A percentile compares a stretch with the other conserved stretches of the same genome.
Evolutionary conservation across 306 rosid species (phyloP).

Genomic region (Nissolia schottii): DNA sequence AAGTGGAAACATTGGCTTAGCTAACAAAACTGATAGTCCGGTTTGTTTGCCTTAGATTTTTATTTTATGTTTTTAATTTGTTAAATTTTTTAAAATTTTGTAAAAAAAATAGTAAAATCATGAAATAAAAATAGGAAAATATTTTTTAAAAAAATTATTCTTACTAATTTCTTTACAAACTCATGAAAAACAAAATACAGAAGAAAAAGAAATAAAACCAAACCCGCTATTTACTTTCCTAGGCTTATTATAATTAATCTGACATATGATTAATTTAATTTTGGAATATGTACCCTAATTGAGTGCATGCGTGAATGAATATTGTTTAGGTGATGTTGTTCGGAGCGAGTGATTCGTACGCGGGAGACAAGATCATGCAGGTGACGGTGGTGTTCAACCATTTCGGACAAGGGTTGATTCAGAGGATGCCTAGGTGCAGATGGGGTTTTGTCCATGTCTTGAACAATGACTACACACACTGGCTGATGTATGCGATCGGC

Average conservation of each 20-base stretch:
- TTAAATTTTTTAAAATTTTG: no score
- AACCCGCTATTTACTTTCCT: no score
- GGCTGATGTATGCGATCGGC: conserved; percentile 91
- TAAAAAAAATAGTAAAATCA: no score
- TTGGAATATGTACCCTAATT: background rate
- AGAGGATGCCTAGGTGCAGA: conserved; percentile 82
- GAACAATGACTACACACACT: conserved; percentile 84
- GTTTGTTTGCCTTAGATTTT: no score
- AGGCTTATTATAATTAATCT: background rate
- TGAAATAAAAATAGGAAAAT: no score
- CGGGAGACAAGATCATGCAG: conserved; percentile 60
- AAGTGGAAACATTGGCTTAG: background rate
- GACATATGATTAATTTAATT: background rate
- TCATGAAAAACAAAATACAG: no score
- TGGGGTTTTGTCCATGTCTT: conserved; percentile 74
- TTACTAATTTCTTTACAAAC: no score
- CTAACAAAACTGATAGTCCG: background rate
- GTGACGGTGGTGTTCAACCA: conserved; percentile 85
- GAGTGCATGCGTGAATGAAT: background rate
- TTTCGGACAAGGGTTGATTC: conserved; percentile 67
- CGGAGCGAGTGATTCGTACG: conserved; percentile 56
- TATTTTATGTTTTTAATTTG: no score
- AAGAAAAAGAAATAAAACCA: no score
- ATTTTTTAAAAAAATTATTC: no score
- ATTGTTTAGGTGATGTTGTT: conserved; percentile 71